Base-by-base conservation (phyloP, 2,329 filamentous ascomycete species). In the Penicillium sp. region DNA sequence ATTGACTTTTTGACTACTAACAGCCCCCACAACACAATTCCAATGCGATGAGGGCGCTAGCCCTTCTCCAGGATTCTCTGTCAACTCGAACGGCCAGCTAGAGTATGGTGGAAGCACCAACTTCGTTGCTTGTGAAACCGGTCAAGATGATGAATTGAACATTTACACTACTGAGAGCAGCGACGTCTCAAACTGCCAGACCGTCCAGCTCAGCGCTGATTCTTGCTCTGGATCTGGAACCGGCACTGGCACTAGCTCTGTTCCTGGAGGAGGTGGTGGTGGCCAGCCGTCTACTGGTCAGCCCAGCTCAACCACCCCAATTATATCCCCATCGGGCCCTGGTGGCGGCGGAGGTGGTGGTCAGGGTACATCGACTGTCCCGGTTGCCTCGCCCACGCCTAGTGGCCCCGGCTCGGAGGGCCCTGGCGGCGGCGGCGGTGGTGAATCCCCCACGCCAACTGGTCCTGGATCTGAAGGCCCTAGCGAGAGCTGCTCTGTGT, bases 81-180 rank as follows among this genome's bases (percentile, higher is more conserved):
- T 90, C 61, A 79, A 75, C 50, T 83, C 82, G 29, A 75, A 84
- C 62, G 87, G 87, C 38, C 69, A 73, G 7, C 70, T 91, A 21
- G 78, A 78, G 2, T 85, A 83, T 74, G 76, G 85, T 35, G 83
- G 82, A 50, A 81, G 78, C 67, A 73, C 78, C 3, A 76, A 76
- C 30, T 90, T 90, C 73, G 86, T 84, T 69, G 83, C 86, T 48
- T 91, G 89, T 71, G 81, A 84, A 30, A 88, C 86, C 21, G 77
- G 76, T 29, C 66, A 78, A 56, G 74, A 78, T 49, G 71, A 70
- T 26, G 77, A 73, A 29, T 64, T 75, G 62, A 81, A 82, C 64
- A 69, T 82, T 66, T 81, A 81, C 65, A 79, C 72, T n/a, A 70
- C 69, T 55, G 67, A 73, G 64, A 71, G 74, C 62, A 53, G 64